Base-by-base conservation (phyloP, 495 filamentous ascomycete genomes). In the Terfezia claveryi region DNA sequence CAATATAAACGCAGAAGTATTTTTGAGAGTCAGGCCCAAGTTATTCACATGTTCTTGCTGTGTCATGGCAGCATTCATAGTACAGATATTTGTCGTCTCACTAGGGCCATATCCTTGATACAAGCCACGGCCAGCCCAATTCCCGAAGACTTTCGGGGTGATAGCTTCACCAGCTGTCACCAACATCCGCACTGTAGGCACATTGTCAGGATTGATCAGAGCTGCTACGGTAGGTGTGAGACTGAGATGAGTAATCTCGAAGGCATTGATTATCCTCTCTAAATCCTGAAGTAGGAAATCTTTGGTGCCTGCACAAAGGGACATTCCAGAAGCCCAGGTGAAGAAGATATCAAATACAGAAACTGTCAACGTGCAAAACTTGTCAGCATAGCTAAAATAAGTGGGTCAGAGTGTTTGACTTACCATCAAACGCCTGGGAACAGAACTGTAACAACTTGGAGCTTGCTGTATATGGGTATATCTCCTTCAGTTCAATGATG, bases 291-390 rank as follows among this genome's bases (percentile, higher is more conserved):
- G 79, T 1, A 87, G 63, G 6, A 71, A 68, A 56, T 83, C 78
- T 51, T 82, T 82, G 5, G 73, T 72, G 10, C 74, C 78, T 6
- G 81, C 76, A 62, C 80, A 87, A 23, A 89, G 69, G 56, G 77
- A 79, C 67, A 85, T 80, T n/a, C 81, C 82, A 37, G 71, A 71
- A 23, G 73, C 72, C 83, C 81, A 87, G 10, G 84, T 67, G 56
- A 83, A 86, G 61, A 88, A 85, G 14, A 86, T 80, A 58, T 87
- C 85, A 58, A 86, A 85, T 1, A 89, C 80, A 1, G 81, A 85
- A 16, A 85, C 79, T 72, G 51, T 32, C 27, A 32, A 7, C 27
- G 27, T 32, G 27, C 7, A 4, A 20, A 32, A 7, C 7, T 14
- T 12, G 46, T 61, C 38, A 66, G 57, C n/a, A 53, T 11, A 54